Base-by-base conservation (phyloP, 768 basidiomycete species). In the Kwoniella mangroviensis region DNA sequence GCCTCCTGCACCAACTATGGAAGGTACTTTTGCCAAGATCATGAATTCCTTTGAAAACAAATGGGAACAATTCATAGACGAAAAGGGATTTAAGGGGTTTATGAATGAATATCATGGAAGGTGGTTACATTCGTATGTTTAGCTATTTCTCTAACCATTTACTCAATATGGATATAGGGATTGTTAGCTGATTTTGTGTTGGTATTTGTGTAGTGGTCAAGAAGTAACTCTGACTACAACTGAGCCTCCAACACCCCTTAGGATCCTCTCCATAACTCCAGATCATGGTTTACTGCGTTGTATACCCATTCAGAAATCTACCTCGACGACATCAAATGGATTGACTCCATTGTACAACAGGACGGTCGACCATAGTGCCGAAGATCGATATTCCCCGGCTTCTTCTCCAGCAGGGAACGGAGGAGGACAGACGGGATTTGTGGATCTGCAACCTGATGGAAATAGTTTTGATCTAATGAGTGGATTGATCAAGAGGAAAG, bases 401-500 rank as follows among this genome's bases (percentile, higher is more conserved):
- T 79, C 70, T 79, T 17, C 52, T 24, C 54, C 17, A 10, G 43
- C 78, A 81, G 59, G 69, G 28, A 43, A 22, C 53, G 73, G 68
- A 73, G 79, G 51, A 76, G 55, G 74, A 40, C 67, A 45, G 61
- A 84, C 65, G 67, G 82, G 69, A 28, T 95, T 87, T 79, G 90
- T 98, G 63, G 94, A 99, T 83, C 83, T 99, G 21, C 97, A 97
- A 81, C 97, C 97, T 1, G 94, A 98, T 77, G 93, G 94, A 60
- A 99, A 99, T 81, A 93, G 93, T 77, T 98, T 98, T 74, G 96
- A 98, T 83, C 86, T 98, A 73, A 91, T 97, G 91, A 87, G 89
- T 43, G 93, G 93, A 41, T 81, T 96, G 82, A 95, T 96, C 74
- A 90, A 85, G 79, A 77, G 85, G 34, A 88, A 88, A 76, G 67